Base-by-base conservation (phyloP, 495 filamentous ascomycete species). In the Xylaria curta region DNA sequence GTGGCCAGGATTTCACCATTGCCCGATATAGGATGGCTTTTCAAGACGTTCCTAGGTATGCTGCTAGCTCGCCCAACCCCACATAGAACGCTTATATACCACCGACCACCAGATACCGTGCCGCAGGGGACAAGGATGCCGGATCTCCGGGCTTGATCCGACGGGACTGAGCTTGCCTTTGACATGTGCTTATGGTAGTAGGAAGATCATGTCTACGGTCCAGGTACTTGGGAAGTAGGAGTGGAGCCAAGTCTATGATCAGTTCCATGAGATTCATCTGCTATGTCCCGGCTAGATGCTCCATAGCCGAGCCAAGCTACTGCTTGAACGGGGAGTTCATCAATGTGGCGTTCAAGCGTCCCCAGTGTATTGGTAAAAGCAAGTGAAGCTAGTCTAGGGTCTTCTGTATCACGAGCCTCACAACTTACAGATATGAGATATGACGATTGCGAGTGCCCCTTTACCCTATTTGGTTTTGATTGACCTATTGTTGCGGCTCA, bases 361-460 rank as follows among this genome's bases (percentile, higher is more conserved):
- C 6, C 40, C 66, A 15, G 44, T 19, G 17, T 54, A 66, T 33
- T 65, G 46, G 64, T 53, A 60, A 21, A 31, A 19, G 24, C 36
- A 47, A 44, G 44, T 4, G 56, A 15, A 28, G 36, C 65, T 40
- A 56, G 44, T 46, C 38, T n/a, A 62, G 58, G 42, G 36, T 64
- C 44, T 26, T 33, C 38, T 40, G 38, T 64, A 71, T 64, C 28
- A 71, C 62, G 69, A 71, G 69, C 69, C 62, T 71, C 69, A 66
- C 56, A 36, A 51, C 36, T 26, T 63, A 63, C 38, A 6, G 21
- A 42, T 42, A 67, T 67, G 36, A 38, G 36, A 38, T 38, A 38
- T 31, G 65, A 54, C 31, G 21, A 59, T 17, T 61, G 40, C 66
- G 17, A 49, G 54, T 47, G 62, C 38, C 36, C 46, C 62, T 13